Conservation (phyloP, 331 rosid genomes). For the Arachis monticola region DNA sequence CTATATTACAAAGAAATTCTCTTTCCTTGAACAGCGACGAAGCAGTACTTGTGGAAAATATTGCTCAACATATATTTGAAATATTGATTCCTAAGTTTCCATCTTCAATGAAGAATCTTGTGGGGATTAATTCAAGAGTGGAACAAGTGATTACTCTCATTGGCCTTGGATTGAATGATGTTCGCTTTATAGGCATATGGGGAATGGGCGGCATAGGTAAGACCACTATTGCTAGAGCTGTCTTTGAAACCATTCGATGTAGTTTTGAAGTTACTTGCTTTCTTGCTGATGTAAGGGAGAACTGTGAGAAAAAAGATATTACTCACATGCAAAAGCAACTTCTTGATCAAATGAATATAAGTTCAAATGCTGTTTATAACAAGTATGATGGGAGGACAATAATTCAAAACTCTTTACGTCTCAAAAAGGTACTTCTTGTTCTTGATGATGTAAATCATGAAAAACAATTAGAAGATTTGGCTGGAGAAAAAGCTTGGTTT, state of each 20-base stretch:
- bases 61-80: background rate
- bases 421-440: too few relatives aligned
- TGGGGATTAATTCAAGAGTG: slow-evolving; percentile 12
- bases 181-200: slow-evolving; percentile 28
- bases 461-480: background rate
- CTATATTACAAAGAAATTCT: background rate
- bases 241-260: background rate
- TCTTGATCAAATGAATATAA: background rate
- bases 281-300: background rate
- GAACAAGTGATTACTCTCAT: background rate
- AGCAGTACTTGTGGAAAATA: background rate
- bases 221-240: slow-evolving; percentile 22
- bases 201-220: slow-evolving; percentile 27
- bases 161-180: background rate
- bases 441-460: too few relatives aligned
- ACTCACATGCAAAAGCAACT: background rate
- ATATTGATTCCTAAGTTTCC: slow-evolving; percentile 4
- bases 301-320: background rate
- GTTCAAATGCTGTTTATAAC: background rate
- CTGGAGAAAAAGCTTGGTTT: background rate
- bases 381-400: too few relatives aligned
- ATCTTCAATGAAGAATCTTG: background rate
- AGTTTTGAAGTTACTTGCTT: slow-evolving; percentile 15
- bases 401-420: too few relatives aligned
- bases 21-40: background rate